These are phyloP conservation scores for Chlorella variabilis DNA, from an alignment of 163 green algal species.

Conservation along the genomic window DNA sequence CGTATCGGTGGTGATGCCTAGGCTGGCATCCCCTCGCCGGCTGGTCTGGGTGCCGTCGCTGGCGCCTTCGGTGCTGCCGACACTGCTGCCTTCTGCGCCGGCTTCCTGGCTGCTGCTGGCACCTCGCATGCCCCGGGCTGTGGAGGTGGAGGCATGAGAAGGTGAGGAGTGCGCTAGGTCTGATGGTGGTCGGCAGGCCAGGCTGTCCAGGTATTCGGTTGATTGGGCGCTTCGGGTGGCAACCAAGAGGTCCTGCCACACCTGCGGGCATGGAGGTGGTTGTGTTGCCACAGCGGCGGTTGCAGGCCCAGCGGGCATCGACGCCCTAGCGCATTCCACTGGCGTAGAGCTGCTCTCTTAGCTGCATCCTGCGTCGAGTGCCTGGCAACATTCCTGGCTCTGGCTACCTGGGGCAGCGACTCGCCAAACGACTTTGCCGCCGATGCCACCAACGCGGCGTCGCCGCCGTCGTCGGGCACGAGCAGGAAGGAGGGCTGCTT, in stretches of 20 bases:
- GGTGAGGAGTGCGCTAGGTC: too few relatives aligned
- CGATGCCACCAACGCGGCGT: neutral
- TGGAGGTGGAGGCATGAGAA: too few relatives aligned
- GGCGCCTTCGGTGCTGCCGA: neutral
- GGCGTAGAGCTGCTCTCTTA: neutral
- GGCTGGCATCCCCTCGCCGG: neutral
- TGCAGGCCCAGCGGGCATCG: too few relatives aligned
- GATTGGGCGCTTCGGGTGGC: neutral
- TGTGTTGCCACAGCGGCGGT: too few relatives aligned
- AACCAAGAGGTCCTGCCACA: conserved; percentile 13
- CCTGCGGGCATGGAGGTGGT: too few relatives aligned
- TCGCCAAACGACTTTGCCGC: neutral
- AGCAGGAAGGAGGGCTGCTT: neutral
- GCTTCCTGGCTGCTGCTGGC: too few relatives aligned
- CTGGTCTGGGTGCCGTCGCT: neutral
- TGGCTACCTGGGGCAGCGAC: conserved; percentile 13
- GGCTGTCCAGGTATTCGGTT: neutral
- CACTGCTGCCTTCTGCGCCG: neutral
- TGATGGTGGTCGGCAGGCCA: neutral
- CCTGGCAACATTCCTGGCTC: too few relatives aligned
- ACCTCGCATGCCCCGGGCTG: too few relatives aligned
- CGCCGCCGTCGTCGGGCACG: neutral
- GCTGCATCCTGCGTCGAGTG: too few relatives aligned
- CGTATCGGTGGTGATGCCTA: conserved; percentile 11
- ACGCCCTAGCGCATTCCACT: neutral